Evolutionary conservation across 225 moss, liverwort and hornwort genomes (phyloP), one percentile per base, ranked within the genome.

Genomic region (Bryum argenteum): DNA sequence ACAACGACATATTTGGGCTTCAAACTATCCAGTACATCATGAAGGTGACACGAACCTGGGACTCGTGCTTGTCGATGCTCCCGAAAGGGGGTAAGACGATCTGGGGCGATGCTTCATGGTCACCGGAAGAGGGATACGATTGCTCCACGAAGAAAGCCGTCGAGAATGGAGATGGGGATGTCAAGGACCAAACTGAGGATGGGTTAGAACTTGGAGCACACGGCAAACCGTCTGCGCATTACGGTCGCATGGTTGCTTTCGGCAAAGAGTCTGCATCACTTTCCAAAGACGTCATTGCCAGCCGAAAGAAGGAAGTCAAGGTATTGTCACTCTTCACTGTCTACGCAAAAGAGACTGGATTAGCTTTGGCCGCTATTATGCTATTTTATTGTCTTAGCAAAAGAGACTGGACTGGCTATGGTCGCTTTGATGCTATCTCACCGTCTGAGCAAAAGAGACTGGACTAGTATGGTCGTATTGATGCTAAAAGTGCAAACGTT

Each of bases 21-120:
- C 98, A 98, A 71, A 98, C 98, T 18, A 22, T 98, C 52, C 92
- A 94, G 69, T 92, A 94, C 64, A 91, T 98, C 12, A 92, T 98
- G 98, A 89, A 92, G 78, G 91, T 98, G 57, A 89, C 94, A 26
- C 85, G 98, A 62, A 94, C 94, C 24, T 98, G 98, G 98, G 98
- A 98, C 84, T 85, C 98, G 33, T 88, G 88, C 77, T 72, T 92
- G 85, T 98, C 98, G 59, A 98, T 98, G 98, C 38, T 98, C 23
- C 98, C 98, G 9, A 98, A 92, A 67, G 98, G 98, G 51, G 98
- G 98, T 75, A 86, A 81, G 44, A 63, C 71, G 42, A 70, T 98
- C 11, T 98, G 98, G 98, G 98, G 98, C 1, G 69, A 91, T 75
- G 84, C 67, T 39, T 86, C 92, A 28, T 98, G 94, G 94, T 98